Base-by-base conservation (phyloP, 768 basidiomycete genomes). In the Pleurotus giganteus region DNA sequence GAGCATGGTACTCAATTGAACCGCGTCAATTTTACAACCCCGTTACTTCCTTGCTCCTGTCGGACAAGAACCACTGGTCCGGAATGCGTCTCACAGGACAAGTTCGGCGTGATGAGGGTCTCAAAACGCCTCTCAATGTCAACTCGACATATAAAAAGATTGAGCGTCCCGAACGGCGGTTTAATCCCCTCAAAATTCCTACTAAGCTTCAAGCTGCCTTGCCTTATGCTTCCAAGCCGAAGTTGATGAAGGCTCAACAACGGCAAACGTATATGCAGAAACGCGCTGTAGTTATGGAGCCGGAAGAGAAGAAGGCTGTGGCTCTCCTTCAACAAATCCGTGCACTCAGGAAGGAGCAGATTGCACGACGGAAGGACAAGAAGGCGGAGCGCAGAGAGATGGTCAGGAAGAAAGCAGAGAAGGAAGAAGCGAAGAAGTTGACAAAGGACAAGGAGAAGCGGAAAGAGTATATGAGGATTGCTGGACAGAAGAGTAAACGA, bases 1-100 rank as follows among this genome's bases (percentile, higher is more conserved):
- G 96, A 21, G 94, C 94, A 1, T 99, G 97, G 97, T 95, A 95
- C 70, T 87, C 94, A 21, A 86, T 99, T 53, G 86, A 94, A 67
- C 96, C 97, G 4, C 84, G 94, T 59, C 91, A 92, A 69, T 94
- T 90, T 72, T 99, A 98, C 77, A 98, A 95, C 69, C 91, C 97
- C 1, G 93, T 98, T 59, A 94, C 92, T 0, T 95, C 93, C 1
- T 78, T 98, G 2, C 79, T 99, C 0, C 76, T 95, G 7, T 83
- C 88, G 13, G 81, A 92, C 70, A 94, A 96, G 69, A 70, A 74
- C n/a, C 69, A 67, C 19, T 99, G 97, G 97, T 72, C 78, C 15
- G 96, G 95, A 1, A 99, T 98, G 97, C 88, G 97, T 28, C 78
- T 98, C 29, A 98, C 94, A 1, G 95, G 97, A 42, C 86, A 94